Base-by-base conservation (phyloP, 371 early-diverging fungal genomes). In the Nosema muscidifuracis region DNA sequence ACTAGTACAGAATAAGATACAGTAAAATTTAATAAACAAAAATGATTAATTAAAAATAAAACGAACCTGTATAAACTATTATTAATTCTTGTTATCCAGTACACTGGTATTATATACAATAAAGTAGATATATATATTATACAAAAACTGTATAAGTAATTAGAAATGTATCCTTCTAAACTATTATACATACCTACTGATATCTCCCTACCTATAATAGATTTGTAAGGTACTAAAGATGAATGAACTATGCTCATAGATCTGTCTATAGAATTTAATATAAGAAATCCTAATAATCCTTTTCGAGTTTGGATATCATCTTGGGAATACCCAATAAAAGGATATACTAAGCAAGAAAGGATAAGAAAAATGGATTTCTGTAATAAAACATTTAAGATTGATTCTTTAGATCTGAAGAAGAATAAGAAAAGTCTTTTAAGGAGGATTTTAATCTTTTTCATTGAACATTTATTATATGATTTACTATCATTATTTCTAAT, bases 141-240 rank as follows among this genome's bases (percentile, higher is more conserved):
- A 4, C 81, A 80, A 47, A 79, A 36, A 22, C 77, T 43, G 16
- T 82, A 80, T 7, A 83, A 36, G 47, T 81, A 51, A 74, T 85
- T 85, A 33, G 85, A 83, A 33, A 83, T 38, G 65, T 73, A 86
- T 2, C 81, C 82, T 18, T 77, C 55, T 10, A 77, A 67, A n/a
- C 82, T 71, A 7, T 81, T 56, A 78, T 85, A 86, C 22, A 82
- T 67, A 0, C 84, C 84, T n/a, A 80, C 58, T 6, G 82, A 78
- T 18, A 85, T 73, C 68, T 86, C 86, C 20, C 85, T 74, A 26
- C 74, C 80, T 38, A 84, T 79, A 68, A 85, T 84, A 31, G 61
- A 65, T 58, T 83, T 80, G 33, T 83, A 69, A 7, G 53, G 6
- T 1, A 81, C 76, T 38, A 83, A 80, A 20, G 77, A 71, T 18